A percentile compares a stretch with the other conserved stretches of the same genome.
Conservation (phyloP, 257 asterid species). For the Marsdenia floribunda region DNA sequence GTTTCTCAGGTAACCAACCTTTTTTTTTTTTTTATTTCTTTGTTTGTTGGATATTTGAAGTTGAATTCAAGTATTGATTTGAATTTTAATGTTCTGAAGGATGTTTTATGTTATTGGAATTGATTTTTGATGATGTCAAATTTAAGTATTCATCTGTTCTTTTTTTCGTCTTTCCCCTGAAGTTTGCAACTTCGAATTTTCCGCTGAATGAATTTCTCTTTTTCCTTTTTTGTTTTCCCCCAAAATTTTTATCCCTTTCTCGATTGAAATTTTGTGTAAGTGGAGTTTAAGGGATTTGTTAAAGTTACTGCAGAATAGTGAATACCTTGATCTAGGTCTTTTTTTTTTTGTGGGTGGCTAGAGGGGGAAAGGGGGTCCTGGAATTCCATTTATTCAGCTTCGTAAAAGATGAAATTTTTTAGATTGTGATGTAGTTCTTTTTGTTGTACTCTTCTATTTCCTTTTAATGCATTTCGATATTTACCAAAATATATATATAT, state of each 20-base stretch:
- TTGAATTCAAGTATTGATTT: background rate
- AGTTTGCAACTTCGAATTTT: no score
- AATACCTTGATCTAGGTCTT: conserved; percentile 30
- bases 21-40: background rate
- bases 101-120: background rate
- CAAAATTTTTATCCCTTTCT: background rate
- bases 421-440: background rate
- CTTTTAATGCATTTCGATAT: no score
- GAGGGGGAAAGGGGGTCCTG: background rate
- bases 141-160: background rate
- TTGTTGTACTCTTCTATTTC: no score
- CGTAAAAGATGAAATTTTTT: conserved; percentile 11
- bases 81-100: background rate
- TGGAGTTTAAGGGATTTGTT: conserved; percentile 4
- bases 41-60: background rate
- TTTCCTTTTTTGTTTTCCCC: no score
- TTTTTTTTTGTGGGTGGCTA: background rate
- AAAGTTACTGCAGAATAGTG: background rate
- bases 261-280: background rate
- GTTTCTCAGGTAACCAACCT: conserved; percentile 20
- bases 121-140: background rate
- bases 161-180: no score
- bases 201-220: background rate
- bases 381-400: conserved; percentile 6
- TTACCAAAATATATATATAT: no score